Evolutionary conservation across 805 yeast genomes (phyloP).

Genomic region (Cyberlindnera euphorbiae): DNA sequence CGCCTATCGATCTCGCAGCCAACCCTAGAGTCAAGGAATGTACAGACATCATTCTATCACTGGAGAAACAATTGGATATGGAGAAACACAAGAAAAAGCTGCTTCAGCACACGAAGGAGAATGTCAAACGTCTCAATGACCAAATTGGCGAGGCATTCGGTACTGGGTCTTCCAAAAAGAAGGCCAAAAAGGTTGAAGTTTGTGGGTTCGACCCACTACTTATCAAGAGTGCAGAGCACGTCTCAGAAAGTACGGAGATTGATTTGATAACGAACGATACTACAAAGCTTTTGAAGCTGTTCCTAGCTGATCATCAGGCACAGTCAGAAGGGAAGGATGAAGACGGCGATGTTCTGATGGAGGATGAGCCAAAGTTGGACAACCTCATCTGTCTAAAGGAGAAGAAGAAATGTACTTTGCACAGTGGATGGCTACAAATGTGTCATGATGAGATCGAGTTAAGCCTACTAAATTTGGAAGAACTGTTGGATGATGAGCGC

Average conservation of each 20-base stretch:
- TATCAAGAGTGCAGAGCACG: conserved; percentile 5
- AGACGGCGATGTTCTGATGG: conserved; percentile 8
- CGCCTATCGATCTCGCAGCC: conserved; percentile 26
- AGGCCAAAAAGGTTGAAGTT: conserved; percentile 38
- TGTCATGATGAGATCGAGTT: conserved; percentile 32
- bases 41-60: background rate
- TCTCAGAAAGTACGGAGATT: conserved; percentile 17
- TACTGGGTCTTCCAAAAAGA: background rate
- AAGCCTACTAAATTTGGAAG: conserved; percentile 27
- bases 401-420: conserved; percentile 51
- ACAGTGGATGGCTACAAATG: conserved; percentile 44
- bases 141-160: conserved; percentile 6
- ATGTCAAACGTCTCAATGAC: conserved; percentile 25
- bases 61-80: conserved; percentile 3
- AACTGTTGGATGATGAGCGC: conserved; percentile 18
- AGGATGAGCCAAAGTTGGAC: background rate
- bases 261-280: conserved; percentile 18
- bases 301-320: background rate
- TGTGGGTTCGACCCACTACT: conserved; percentile 46
- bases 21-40: conserved; percentile 12
- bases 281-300: conserved; percentile 3
- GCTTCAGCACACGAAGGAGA: conserved; percentile 23
- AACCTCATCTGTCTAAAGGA: conserved; percentile 44
- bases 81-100: conserved; percentile 14
- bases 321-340: too few relatives aligned